Base-by-base conservation (phyloP, 1,139 yeast species). In the Pichia sp. region DNA sequence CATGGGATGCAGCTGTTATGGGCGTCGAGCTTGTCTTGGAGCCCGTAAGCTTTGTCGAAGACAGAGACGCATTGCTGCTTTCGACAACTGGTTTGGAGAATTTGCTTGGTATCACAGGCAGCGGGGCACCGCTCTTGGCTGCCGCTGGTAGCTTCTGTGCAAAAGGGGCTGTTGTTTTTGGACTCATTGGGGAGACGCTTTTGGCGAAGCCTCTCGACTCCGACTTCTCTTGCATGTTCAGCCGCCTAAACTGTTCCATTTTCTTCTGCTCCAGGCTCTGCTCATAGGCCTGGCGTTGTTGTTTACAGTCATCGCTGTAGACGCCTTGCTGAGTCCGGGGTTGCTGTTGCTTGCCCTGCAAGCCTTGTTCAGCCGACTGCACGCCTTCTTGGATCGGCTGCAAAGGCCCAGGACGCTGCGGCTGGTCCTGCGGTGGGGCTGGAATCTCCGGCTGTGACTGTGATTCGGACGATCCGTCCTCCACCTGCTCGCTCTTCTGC, bases 171-270 rank as follows among this genome's bases (percentile, higher is more conserved):
- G 52, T 47, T n/a, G 54, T 46, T 19, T 46, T 49, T 15, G 59
- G 59, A 38, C 59, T 56, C 59, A 56, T 56, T 32, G 59, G 59
- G 2, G 59, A 56, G 43, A 53, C 49, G 29, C 57, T 54, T 50
- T 49, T 54, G 23, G 49, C 54, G 45, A 43, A 49, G 4, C 16
- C 45, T n/a, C 45, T 30, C 4, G 47, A 44, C 13, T 38, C 23
- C 3, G 50, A 29, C 38, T 43, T 53, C 15, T 19, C 41, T 13
- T 41, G 16, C 31, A 46, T 45, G 42, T 51, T 38, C 4, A 53
- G 38, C 42, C 41, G 45, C 15, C 43, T 26, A 16, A 54, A 56
- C 13, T 56, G 58, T 16, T 56, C 57, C 56, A 54, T 54, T 38
- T 54, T 54, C 29, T 54, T 54, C 42, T 56, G 52, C 43, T 54